Percentiles rank a stretch among this genome's conserved stretches.
Evolutionary conservation across 305 asterid species (phyloP).

Genomic region (Fraxinus albicans): DNA sequence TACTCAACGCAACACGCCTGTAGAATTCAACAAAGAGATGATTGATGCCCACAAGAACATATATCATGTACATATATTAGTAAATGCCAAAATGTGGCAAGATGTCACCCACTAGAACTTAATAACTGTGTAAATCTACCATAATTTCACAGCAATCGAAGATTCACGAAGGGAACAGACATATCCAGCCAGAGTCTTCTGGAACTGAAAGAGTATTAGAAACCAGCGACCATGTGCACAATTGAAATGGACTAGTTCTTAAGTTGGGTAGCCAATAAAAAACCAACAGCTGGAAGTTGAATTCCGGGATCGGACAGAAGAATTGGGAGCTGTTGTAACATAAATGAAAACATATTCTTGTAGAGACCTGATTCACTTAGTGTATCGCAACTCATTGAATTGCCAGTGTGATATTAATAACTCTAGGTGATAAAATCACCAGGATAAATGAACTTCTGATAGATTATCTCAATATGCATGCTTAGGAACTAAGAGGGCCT

Average conservation of each 20-base stretch:
- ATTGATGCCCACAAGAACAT: background rate
- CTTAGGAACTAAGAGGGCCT: background rate
- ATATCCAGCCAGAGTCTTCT: background rate
- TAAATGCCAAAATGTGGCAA: constrained; percentile 5
- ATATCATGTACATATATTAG: background rate
- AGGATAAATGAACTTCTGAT: background rate
- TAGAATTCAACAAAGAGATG: constrained; percentile 17
- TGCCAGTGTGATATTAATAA: background rate
- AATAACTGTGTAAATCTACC: background rate
- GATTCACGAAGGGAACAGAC: background rate
- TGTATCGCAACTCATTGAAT: background rate
- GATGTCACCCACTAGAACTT: background rate
- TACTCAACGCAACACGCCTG: constrained; percentile 94
- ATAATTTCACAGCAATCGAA: background rate
- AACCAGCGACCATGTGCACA: background rate
- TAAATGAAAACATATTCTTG: background rate
- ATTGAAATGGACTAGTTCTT: background rate
- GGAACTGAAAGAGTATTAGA: background rate
- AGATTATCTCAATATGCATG: background rate
- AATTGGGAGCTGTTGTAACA: background rate
- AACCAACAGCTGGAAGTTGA: background rate
- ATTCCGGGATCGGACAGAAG: background rate
- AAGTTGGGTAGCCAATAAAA: background rate
- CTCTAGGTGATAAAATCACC: background rate
- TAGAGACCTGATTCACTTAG: background rate